Evolutionary conservation across 176 grass and related monocot genomes (phyloP).

Genomic region (Oryza meridionalis): DNA sequence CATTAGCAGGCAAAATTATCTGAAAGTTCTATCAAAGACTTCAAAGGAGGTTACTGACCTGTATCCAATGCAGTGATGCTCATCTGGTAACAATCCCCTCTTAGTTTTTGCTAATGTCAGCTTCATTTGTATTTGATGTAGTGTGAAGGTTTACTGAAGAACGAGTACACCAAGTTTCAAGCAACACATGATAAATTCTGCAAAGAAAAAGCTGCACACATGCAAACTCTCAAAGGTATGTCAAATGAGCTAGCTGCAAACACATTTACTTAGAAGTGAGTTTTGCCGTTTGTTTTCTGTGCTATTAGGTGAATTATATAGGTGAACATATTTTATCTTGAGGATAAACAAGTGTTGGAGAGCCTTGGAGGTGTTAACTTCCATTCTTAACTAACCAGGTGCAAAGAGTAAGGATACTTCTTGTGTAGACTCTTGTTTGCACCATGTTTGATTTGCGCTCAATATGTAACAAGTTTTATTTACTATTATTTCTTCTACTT

Average conservation of each 20-base stretch:
- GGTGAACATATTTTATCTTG: conserved; percentile 1
- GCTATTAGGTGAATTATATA: neutral
- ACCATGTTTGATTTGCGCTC: no score
- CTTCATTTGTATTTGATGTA: conserved; percentile 46
- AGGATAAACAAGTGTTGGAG: neutral
- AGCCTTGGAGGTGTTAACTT: no score
- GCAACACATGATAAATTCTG: conserved; percentile 78
- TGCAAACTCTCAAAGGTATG: conserved; percentile 85
- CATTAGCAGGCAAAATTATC: conserved; percentile 72
- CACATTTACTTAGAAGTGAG: neutral
- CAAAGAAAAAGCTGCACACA: conserved; percentile 76
- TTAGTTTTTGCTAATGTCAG: conserved; percentile 22
- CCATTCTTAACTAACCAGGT: no score
- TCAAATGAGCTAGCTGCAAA: neutral
- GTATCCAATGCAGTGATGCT: neutral
- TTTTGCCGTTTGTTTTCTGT: neutral
- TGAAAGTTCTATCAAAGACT: conserved; percentile 73
- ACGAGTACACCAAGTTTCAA: conserved; percentile 79
- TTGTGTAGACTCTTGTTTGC: no score
- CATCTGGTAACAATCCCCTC: conserved; percentile 4
- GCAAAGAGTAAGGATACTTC: no score
- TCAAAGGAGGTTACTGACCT: conserved; percentile 70
- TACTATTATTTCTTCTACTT: no score
- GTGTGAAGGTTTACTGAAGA: conserved; percentile 87
- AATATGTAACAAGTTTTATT: no score